A percentile compares a stretch with the other conserved stretches of the same genome.
These are phyloP conservation scores for Cryoendolithus antarcticus DNA, from an alignment of 2,329 filamentous ascomycete species.

Conservation along the genomic window DNA sequence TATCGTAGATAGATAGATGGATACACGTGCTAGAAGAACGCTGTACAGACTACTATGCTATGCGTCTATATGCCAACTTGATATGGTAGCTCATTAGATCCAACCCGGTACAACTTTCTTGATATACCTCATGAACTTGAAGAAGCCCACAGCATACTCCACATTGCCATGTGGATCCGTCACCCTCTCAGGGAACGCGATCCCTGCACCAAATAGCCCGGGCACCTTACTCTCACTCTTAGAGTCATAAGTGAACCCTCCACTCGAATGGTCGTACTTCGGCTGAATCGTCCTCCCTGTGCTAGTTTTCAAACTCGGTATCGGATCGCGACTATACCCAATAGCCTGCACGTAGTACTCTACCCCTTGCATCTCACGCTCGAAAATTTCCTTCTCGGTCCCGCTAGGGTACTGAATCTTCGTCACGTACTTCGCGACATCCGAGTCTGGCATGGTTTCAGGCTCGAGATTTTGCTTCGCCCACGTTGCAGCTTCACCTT, in stretches of 20 bases:
- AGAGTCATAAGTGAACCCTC: slow-evolving; percentile 20
- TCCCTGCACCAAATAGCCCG: slow-evolving; percentile 49
- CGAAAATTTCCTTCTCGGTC: slow-evolving; percentile 36
- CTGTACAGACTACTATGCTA: no score
- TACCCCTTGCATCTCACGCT: slow-evolving; percentile 36
- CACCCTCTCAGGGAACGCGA: slow-evolving; percentile 50
- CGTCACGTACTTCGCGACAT: slow-evolving; percentile 32
- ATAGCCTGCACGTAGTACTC: slow-evolving; percentile 47
- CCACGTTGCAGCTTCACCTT: slow-evolving; percentile 48
- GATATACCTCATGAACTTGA: slow-evolving; percentile 53
- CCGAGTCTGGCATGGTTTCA: slow-evolving; percentile 31
- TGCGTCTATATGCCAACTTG: no score
- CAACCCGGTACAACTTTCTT: slow-evolving; percentile 43
- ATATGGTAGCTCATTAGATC: slow-evolving; percentile 16
- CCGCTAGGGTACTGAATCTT: slow-evolving; percentile 32
- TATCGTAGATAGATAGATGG: no score
- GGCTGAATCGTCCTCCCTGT: slow-evolving; percentile 17
- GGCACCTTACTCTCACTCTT: slow-evolving; percentile 25
- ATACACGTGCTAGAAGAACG: no score
- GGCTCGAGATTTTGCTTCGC: slow-evolving; percentile 48
- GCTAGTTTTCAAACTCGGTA: slow-evolving; percentile 35
- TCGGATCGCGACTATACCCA: slow-evolving; percentile 40
- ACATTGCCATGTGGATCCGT: slow-evolving; percentile 49
- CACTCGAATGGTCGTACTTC: slow-evolving; percentile 34
- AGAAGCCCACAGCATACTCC: slow-evolving; percentile 50